Conservation (phyloP, 164 flowering plant species). For the Umbellularia californica region DNA sequence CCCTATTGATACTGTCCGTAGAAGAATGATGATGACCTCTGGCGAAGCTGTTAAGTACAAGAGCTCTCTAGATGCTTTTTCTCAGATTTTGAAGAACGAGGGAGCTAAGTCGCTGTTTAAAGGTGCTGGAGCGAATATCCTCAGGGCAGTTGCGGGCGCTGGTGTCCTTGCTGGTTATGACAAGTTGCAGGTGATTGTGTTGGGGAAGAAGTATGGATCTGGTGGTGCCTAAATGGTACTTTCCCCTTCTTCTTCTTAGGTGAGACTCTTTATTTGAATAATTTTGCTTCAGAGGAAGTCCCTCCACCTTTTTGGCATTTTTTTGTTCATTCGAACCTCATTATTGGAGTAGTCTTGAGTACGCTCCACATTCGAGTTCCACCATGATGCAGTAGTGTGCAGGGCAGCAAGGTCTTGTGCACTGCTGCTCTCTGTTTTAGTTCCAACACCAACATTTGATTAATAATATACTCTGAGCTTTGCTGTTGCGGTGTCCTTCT, state of each 20-base stretch:
- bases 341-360: not conserved
- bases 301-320: not conserved
- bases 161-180: slow-evolving; percentile 75
- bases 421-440: not conserved
- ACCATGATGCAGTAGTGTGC: not conserved
- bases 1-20: slow-evolving; percentile 66
- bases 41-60: slow-evolving; percentile 77
- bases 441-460: not conserved
- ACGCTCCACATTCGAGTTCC: not conserved
- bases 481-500: not conserved
- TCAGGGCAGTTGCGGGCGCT: slow-evolving; percentile 72
- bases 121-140: slow-evolving; percentile 75
- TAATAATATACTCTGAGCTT: not conserved
- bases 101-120: slow-evolving; percentile 66
- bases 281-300: slow-evolving; percentile 16
- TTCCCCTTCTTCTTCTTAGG: not conserved
- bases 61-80: slow-evolving; percentile 55
- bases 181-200: slow-evolving; percentile 58
- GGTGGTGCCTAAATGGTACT: slow-evolving; percentile 43
- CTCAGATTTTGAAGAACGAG: slow-evolving; percentile 59
- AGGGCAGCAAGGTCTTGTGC: no score
- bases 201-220: slow-evolving; percentile 67
- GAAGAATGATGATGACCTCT: slow-evolving; percentile 82
- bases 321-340: not conserved
- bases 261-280: slow-evolving; percentile 19